Conservation (phyloP, 2,329 filamentous ascomycete genomes). For the Hypoxylon sp. region DNA sequence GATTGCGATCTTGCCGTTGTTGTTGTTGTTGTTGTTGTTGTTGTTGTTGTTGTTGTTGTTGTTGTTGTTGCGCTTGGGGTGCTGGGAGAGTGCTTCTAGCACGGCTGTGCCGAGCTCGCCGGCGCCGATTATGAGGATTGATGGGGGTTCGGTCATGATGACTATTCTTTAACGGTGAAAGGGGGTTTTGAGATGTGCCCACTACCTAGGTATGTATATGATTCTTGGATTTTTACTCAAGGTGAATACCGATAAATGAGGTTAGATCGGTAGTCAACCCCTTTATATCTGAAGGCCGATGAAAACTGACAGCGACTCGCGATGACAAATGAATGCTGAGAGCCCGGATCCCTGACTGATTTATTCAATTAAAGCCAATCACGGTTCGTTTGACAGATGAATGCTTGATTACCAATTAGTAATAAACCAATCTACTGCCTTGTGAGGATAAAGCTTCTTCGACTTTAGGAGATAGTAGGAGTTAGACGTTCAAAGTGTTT, state of each 20-base stretch:
- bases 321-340: constrained; percentile 12
- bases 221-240: too few relatives aligned
- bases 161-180: too few relatives aligned
- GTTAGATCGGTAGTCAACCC: too few relatives aligned
- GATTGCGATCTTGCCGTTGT: constrained; percentile 55
- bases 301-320: too few relatives aligned
- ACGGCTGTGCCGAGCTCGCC: constrained; percentile 70
- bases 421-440: neutral
- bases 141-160: constrained; percentile 19
- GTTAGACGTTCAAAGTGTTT: constrained; percentile 10
- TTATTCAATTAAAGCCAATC: constrained; percentile 1
- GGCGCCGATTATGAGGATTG: constrained; percentile 69
- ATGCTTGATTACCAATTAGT: constrained; percentile 11
- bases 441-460: neutral
- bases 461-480: constrained; percentile 14
- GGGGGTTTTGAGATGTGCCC: too few relatives aligned
- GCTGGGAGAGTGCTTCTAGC: constrained; percentile 58
- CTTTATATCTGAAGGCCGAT: too few relatives aligned
- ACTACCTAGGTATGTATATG: too few relatives aligned
- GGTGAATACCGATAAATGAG: too few relatives aligned
- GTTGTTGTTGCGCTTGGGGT: constrained; percentile 52
- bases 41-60: too few relatives aligned
- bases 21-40: too few relatives aligned
- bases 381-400: neutral
- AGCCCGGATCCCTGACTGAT: neutral